These are phyloP conservation scores for Zopfia rhizophila DNA, from an alignment of 2,329 filamentous ascomycete genomes.

Conservation along the genomic window DNA sequence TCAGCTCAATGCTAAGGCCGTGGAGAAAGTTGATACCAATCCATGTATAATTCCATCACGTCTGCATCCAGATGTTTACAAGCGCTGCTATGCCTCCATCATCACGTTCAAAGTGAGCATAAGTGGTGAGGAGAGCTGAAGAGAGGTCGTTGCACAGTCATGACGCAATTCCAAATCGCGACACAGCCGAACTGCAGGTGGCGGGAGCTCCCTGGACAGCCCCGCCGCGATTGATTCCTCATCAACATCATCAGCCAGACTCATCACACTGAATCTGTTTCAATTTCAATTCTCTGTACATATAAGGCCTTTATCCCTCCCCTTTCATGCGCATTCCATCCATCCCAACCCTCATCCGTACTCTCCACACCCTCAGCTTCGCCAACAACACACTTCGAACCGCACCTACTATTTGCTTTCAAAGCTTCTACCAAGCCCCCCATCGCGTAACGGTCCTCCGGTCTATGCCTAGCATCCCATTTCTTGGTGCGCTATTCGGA, in stretches of 20 bases:
- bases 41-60: no score
- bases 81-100: no score
- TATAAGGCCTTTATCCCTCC: slow-evolving; percentile 18
- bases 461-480: slow-evolving; percentile 81
- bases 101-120: no score
- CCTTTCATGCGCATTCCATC: slow-evolving; percentile 61
- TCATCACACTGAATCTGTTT: no score
- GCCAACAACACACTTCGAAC: slow-evolving; percentile 56
- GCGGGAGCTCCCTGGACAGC: slow-evolving; percentile 40
- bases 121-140: no score
- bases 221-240: slow-evolving; percentile 31
- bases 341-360: slow-evolving; percentile 59
- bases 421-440: slow-evolving; percentile 40
- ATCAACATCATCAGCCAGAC: slow-evolving; percentile 22
- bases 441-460: slow-evolving; percentile 40
- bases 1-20: no score
- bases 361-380: slow-evolving; percentile 56
- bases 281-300: slow-evolving; percentile 7
- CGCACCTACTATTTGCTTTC: slow-evolving; percentile 47
- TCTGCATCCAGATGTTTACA: no score
- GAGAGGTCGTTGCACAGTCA: no score
- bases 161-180: slow-evolving; percentile 43
- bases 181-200: slow-evolving; percentile 33
- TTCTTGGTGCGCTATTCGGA: slow-evolving; percentile 80
- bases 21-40: no score